Conservation (phyloP, 2,329 filamentous ascomycete genomes). For the Calonectria pteridis region DNA sequence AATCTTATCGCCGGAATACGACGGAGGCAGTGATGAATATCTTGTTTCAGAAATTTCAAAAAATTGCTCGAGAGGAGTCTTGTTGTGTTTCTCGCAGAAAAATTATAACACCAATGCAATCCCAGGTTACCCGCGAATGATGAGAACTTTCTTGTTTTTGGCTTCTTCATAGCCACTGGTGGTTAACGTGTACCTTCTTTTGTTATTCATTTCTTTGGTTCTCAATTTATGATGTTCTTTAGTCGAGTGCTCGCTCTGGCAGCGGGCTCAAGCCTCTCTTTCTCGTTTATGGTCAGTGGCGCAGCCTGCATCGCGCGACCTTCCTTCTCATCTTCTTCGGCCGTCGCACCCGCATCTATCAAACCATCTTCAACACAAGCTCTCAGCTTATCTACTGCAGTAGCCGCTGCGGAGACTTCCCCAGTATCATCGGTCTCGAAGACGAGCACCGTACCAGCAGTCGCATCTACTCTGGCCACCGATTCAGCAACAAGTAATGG, state of each 20-base stretch:
- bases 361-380: not conserved
- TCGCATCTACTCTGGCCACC: not conserved
- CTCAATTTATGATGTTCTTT: not conserved
- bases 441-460: conserved; percentile 2
- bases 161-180: not conserved
- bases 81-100: not conserved
- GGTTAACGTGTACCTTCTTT: not conserved
- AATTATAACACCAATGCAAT: not conserved
- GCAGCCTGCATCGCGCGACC: not conserved
- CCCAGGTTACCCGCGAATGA: not conserved
- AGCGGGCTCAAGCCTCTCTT: conserved; percentile 1
- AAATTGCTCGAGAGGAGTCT: not conserved
- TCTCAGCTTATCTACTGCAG: not conserved
- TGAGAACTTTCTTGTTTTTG: not conserved
- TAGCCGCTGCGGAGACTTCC: not conserved
- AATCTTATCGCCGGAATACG: not conserved
- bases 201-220: not conserved
- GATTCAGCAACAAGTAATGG: not conserved
- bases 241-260: conserved; percentile 1
- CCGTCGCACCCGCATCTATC: not conserved
- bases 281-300: not conserved
- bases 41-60: not conserved
- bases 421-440: not conserved
- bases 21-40: not conserved
- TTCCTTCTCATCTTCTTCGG: not conserved